Evolutionary conservation across 768 basidiomycete genomes (phyloP).

Genomic region (Boletellus sp.): DNA sequence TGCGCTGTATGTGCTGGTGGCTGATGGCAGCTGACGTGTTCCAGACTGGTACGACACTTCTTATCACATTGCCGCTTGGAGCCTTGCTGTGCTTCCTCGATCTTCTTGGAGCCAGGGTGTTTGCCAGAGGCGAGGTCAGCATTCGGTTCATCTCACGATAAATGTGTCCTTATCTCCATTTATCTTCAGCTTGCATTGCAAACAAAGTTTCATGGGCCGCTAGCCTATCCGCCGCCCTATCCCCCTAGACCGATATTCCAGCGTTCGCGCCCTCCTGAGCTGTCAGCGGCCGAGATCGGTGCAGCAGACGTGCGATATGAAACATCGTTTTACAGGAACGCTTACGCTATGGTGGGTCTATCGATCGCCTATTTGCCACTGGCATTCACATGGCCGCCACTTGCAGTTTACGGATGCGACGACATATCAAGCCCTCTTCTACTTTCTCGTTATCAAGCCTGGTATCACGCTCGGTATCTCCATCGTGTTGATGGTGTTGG

Average conservation of each 20-base stretch:
- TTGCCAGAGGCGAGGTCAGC: slow-evolving; percentile 67
- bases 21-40: slow-evolving; percentile 9
- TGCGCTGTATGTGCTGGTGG: slow-evolving; percentile 12
- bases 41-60: slow-evolving; percentile 73
- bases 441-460: slow-evolving; percentile 85
- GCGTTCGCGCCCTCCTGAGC: slow-evolving; percentile 49
- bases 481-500: slow-evolving; percentile 50
- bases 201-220: slow-evolving; percentile 63
- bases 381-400: slow-evolving; percentile 4
- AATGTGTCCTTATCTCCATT: slow-evolving; percentile 11
- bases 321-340: slow-evolving; percentile 74
- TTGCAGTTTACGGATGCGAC: slow-evolving; percentile 74
- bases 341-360: slow-evolving; percentile 69
- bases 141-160: background rate
- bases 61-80: slow-evolving; percentile 77
- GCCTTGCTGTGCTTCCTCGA: slow-evolving; percentile 75
- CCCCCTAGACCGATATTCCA: slow-evolving; percentile 75
- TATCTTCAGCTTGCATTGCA: slow-evolving; percentile 57
- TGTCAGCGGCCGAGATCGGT: slow-evolving; percentile 50
- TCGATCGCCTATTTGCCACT: background rate
- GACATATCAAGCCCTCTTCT: slow-evolving; percentile 82
- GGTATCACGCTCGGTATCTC: slow-evolving; percentile 68
- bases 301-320: slow-evolving; percentile 43
- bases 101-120: slow-evolving; percentile 66
- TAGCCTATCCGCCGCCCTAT: slow-evolving; percentile 58